Base-by-base conservation (phyloP, 2,329 filamentous ascomycete genomes). In the Diaporthe helianthi region DNA sequence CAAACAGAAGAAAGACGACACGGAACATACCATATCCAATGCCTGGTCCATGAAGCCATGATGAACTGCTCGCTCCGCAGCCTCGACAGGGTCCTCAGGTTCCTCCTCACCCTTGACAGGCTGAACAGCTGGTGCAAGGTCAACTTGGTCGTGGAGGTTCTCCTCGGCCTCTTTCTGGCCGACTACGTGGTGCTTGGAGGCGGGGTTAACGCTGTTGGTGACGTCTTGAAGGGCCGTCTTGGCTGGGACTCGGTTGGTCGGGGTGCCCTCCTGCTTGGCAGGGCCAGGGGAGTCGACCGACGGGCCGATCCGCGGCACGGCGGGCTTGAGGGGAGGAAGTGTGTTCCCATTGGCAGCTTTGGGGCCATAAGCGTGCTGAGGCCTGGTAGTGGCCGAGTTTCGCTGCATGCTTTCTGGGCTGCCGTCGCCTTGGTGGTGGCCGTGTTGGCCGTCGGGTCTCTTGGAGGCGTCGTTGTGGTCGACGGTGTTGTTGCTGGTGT, bases 11-110 rank as follows among this genome's bases (percentile, higher is more conserved):
- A 63, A 38, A 13, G 33, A 51, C 10, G 46, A 44, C 22, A 19
- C 51, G 38, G 36, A 8, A 78, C 83, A 75, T 82, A 95, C 93
- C 93, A 97, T 97, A 74, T 90, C 86, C 74, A 98, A 86, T 72
- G 94, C 94, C 78, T 95, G 91, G 74, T 90, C 88, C 89, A 97
- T 97, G 81, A 94, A 97, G 52, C 77, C 79, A 69, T 84, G 80
- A 72, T 88, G 85, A 26, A 82, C 76, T 38, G 78, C 79, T 65
- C 78, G 79, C 71, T 85, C 83, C 4, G 72, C 73, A 33, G 71
- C 72, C 49, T 71, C 65, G 7, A 67, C 72, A 22, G 73, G 74
- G 47, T 76, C 76, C 68, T 78, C 77, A 67, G 76, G 78, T 65
- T 71, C 79, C 24, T 76, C 75, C 8, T 47, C 51, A 3, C 75